Evolutionary conservation across 805 yeast species (phyloP), one percentile per base, ranked within the genome.

Genomic region (Cyberlindnera mississippiensis): DNA sequence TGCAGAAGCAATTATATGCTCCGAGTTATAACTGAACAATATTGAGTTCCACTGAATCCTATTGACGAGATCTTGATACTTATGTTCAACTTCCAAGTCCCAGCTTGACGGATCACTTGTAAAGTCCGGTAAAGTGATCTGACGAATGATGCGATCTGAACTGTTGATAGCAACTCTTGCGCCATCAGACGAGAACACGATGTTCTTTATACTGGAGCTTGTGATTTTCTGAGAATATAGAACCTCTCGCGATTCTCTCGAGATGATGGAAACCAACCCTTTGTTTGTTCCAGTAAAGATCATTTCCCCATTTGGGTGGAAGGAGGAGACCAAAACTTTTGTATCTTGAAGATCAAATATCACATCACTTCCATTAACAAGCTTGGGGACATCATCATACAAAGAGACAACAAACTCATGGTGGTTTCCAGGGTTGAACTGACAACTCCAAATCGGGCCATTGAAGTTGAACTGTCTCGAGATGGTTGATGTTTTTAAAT

Each of bases 1-100:
- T 0, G 96, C 85, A 0, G 95, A 80, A 0, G 96, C 97, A 39
- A 87, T 80, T n/a, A 90, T 63, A 59, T 85, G 90, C 44, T 91
- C 97, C 6, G 78, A 76, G 50, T 78, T 80, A 42, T 81, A 78
- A 50, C 85, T 85, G 63, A 85, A 82, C 9, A 80, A 67, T 4
- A 87, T 80, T 0, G 87, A 71, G 59, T 88, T 89, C 96, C 96
- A 90, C 58, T 87, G 96, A 36, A 88, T 68, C 48, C 83, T 68
- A 62, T 88, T 90, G 28, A 90, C 95, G 36, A 87, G 87, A 61
- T 90, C 96, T 61, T 89, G 96, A 57, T 87, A 90, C 55, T 78
- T 80, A 57, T 85, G 91, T 50, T 83, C 90, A 6, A 82, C 67
- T 41, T 80, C 87, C 35, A 89, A 66, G 18, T 72, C 79, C 74